A percentile compares a stretch with the other conserved stretches of the same genome.
phyloP scores from a whole-genome alignment of 2,329 filamentous ascomycete species.

The Coniochaeta sp. region DNA sequence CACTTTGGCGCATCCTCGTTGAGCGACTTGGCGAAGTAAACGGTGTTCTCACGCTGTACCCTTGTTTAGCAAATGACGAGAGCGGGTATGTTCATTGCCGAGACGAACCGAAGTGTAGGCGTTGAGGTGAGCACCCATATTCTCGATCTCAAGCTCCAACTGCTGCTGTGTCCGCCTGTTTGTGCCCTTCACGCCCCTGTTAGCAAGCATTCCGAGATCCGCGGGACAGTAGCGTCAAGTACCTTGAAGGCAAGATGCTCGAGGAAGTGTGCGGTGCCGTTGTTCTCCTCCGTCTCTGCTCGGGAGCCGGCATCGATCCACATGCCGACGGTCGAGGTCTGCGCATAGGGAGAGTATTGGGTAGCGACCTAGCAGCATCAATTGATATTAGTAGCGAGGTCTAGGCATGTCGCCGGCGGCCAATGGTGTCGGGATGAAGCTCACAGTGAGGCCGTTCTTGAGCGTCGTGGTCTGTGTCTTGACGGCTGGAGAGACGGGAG shows the following conservation, averaged over 20 bases:
- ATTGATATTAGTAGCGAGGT: constrained; percentile 8
- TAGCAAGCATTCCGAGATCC: not conserved
- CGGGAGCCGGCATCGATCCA: constrained; percentile 99
- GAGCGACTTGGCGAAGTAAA: constrained; percentile 99
- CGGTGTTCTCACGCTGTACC: constrained; percentile 87
- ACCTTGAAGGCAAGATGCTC: constrained; percentile 99
- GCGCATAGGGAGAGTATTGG: constrained; percentile 95
- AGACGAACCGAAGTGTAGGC: constrained; percentile 87
- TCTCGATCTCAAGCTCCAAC: constrained; percentile 98
- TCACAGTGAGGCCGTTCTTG: constrained; percentile 93
- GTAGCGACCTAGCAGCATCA: constrained; percentile 71
- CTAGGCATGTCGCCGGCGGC: constrained; percentile 11
- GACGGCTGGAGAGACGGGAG: constrained; percentile 62
- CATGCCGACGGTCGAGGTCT: constrained; percentile 96
- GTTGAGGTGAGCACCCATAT: constrained; percentile 99
- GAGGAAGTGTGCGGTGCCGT: constrained; percentile 98
- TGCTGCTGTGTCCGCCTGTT: constrained; percentile 92
- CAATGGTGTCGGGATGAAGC: constrained; percentile 31
- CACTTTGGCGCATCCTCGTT: constrained; percentile 94
- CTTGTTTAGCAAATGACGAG: constrained; percentile 10
- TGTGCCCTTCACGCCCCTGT: constrained; percentile 60
- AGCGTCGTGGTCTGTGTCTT: constrained; percentile 95
- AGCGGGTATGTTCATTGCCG: constrained; percentile 2
- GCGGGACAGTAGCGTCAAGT: constrained; percentile 16
- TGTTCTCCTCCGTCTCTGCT: constrained; percentile 96